These are phyloP conservation scores for Heliocybe sulcata DNA, from an alignment of 1,284 basidiomycete genomes.

Conservation along the genomic window DNA sequence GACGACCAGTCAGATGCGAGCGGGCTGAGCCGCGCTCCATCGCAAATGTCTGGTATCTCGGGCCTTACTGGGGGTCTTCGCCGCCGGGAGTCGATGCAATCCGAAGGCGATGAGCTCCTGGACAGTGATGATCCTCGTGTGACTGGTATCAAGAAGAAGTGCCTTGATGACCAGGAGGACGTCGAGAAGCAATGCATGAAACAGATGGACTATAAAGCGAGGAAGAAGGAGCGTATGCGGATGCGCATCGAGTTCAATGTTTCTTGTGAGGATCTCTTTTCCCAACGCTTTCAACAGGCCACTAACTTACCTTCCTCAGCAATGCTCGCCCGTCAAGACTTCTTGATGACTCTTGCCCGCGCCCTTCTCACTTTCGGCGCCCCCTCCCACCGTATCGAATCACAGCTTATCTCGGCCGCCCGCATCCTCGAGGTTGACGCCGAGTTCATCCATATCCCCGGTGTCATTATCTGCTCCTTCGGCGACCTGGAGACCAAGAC, in stretches of 20 bases:
- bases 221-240: constrained; percentile 54
- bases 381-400: constrained; percentile 65
- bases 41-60: constrained; percentile 17
- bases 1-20: constrained; percentile 8
- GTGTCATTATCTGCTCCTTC: constrained; percentile 78
- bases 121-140: constrained; percentile 50
- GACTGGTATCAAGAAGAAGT: constrained; percentile 26
- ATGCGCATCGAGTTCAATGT: constrained; percentile 67
- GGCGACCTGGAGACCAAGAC: constrained; percentile 72
- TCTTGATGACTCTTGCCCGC: constrained; percentile 55
- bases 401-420: constrained; percentile 66
- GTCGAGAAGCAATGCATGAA: constrained; percentile 48
- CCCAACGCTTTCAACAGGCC: not conserved
- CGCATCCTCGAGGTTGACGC: constrained; percentile 79
- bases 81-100: constrained; percentile 13
- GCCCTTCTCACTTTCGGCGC: constrained; percentile 67
- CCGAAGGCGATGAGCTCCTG: constrained; percentile 34
- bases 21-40: constrained; percentile 10
- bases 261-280: constrained; percentile 37
- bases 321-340: constrained; percentile 48
- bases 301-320: constrained; percentile 26
- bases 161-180: constrained; percentile 51
- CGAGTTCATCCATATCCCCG: constrained; percentile 75
- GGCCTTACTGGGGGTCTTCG: not conserved
- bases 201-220: constrained; percentile 57